These are phyloP conservation scores for Darksidea phi DNA, from an alignment of 495 filamentous ascomycete species.

Conservation along the genomic window DNA sequence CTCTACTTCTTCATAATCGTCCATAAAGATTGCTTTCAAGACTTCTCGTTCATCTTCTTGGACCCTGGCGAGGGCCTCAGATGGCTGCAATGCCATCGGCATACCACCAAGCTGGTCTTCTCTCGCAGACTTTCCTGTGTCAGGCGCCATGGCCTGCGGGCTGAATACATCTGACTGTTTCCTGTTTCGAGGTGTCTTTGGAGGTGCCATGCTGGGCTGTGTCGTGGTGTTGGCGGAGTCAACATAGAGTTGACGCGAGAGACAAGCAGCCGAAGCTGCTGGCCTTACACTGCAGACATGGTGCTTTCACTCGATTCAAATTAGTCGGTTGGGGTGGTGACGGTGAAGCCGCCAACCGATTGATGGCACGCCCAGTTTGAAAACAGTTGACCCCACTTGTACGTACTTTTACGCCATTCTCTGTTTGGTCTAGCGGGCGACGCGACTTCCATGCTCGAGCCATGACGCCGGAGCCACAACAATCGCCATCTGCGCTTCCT, in stretches of 20 bases:
- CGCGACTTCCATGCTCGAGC: no score
- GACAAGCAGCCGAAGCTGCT: conserved; percentile 47
- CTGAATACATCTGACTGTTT: conserved; percentile 19
- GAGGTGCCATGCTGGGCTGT: conserved; percentile 42
- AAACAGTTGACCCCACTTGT: no score
- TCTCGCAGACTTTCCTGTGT: conserved; percentile 24
- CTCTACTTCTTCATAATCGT: conserved; percentile 78
- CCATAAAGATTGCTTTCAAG: conserved; percentile 84
- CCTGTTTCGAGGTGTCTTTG: conserved; percentile 41
- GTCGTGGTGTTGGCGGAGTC: conserved; percentile 30
- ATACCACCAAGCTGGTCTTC: conserved; percentile 8
- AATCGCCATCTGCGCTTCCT: no score
- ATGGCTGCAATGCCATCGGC: conserved; percentile 10
- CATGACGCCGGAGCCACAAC: no score
- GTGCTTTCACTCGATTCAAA: conserved; percentile 1
- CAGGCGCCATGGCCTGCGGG: conserved; percentile 5
- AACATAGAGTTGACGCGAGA: conserved; percentile 31
- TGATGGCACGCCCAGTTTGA: background rate
- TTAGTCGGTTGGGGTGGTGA: conserved; percentile 1
- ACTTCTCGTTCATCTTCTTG: conserved; percentile 88
- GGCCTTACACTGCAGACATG: conserved; percentile 39
- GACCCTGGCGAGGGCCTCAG: conserved; percentile 67
- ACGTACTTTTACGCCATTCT: no score
- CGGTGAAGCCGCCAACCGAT: background rate
- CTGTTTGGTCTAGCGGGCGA: no score